Percentiles rank a stretch among this genome's conserved stretches.
Evolutionary conservation across 1,284 basidiomycete genomes (phyloP).

Genomic region (Ceratobasidium sp.): DNA sequence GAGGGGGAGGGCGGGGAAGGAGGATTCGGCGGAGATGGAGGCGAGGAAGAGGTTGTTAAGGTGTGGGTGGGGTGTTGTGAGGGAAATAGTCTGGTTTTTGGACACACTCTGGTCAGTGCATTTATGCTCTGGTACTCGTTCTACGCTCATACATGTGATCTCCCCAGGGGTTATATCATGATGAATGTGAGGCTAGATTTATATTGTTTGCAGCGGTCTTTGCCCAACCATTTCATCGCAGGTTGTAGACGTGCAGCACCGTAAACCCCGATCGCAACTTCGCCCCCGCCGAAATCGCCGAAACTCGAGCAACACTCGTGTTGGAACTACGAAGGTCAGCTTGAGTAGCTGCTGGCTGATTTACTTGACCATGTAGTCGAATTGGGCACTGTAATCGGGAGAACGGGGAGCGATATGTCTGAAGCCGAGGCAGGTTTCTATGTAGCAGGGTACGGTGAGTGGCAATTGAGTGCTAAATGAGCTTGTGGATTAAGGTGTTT

Average conservation of each 20-base stretch:
- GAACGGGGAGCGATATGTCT: too few relatives aligned
- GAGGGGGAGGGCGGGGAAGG: conserved; percentile 57
- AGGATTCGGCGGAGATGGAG: conserved; percentile 42
- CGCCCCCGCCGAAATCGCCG: conserved; percentile 50
- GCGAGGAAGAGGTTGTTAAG: conserved; percentile 69
- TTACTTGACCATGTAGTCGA: too few relatives aligned
- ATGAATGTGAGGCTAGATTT: conserved; percentile 61
- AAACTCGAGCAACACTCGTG: conserved; percentile 44
- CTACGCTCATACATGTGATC: not conserved
- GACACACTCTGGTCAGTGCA: conserved; percentile 66
- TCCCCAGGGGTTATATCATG: conserved; percentile 71
- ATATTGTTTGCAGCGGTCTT: not conserved
- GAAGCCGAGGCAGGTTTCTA: too few relatives aligned
- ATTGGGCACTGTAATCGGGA: too few relatives aligned
- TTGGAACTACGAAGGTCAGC: too few relatives aligned
- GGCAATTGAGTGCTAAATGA: too few relatives aligned
- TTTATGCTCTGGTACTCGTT: not conserved
- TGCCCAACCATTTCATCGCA: not conserved
- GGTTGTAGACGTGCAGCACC: conserved; percentile 82
- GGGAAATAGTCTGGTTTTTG: conserved; percentile 90
- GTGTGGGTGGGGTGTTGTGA: conserved; percentile 82
- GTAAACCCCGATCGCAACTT: conserved; percentile 67
- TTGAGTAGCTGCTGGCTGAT: too few relatives aligned
- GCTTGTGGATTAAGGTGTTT: too few relatives aligned
- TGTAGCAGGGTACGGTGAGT: too few relatives aligned